Conservation (phyloP, 163 green algal species). For the Chloroidium sp. region DNA sequence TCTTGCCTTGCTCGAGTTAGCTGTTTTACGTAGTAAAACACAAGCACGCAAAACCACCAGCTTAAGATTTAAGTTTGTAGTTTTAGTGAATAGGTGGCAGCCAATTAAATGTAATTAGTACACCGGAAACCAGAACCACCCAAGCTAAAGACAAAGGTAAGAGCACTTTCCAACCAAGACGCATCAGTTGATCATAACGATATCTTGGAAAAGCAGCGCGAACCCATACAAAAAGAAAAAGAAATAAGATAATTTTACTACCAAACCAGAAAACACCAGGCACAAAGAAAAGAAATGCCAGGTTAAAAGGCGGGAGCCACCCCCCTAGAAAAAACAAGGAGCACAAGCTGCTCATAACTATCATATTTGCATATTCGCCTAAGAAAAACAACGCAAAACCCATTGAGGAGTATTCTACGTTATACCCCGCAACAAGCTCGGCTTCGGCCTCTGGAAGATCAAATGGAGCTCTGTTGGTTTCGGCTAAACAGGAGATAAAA, state of each 20-base stretch:
- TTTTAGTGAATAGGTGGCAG: not conserved
- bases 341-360: conserved; percentile 43
- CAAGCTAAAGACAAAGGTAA: conserved; percentile 38
- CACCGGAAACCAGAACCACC: conserved; percentile 25
- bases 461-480: conserved; percentile 58
- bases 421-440: conserved; percentile 46
- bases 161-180: conserved; percentile 48
- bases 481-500: conserved; percentile 57
- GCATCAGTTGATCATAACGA: conserved; percentile 52
- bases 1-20: no score
- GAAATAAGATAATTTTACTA: conserved; percentile 34
- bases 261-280: conserved; percentile 41
- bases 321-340: conserved; percentile 42
- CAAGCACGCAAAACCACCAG: no score
- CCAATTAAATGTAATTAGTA: conserved; percentile 30
- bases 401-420: conserved; percentile 51
- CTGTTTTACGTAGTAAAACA: no score
- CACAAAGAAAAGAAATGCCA: conserved; percentile 33
- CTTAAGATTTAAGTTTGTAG: no score
- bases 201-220: conserved; percentile 45
- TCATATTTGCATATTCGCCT: conserved; percentile 44
- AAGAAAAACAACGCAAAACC: conserved; percentile 55
- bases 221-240: conserved; percentile 50
- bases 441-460: conserved; percentile 55
- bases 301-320: conserved; percentile 45